Evolutionary conservation across 1,284 basidiomycete species (phyloP).

Genomic region (Singerocomus rubriflavus): DNA sequence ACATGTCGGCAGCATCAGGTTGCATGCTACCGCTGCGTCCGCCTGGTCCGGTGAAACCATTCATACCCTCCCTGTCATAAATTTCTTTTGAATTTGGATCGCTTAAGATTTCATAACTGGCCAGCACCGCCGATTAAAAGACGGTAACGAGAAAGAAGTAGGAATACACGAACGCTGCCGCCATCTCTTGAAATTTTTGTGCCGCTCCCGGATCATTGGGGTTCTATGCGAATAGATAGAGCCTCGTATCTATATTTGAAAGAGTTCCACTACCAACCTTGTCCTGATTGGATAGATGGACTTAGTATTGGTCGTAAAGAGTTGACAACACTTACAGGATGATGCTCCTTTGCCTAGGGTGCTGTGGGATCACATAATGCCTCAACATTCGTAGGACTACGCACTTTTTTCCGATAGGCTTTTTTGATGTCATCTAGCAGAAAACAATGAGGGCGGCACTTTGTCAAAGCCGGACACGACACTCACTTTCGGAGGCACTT

Average conservation of each 20-base stretch:
- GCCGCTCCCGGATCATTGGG: slow-evolving; percentile 75
- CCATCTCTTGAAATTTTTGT: slow-evolving; percentile 85
- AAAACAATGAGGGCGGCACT: slow-evolving; percentile 11
- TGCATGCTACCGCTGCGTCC: slow-evolving; percentile 51
- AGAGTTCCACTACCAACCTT: slow-evolving; percentile 44
- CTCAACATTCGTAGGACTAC: slow-evolving; percentile 10
- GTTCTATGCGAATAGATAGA: slow-evolving; percentile 45
- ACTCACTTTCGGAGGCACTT: slow-evolving; percentile 66
- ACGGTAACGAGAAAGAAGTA: background rate
- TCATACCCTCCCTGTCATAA: slow-evolving; percentile 83
- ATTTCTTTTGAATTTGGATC: slow-evolving; percentile 73
- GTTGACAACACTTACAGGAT: slow-evolving; percentile 65
- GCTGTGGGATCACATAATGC: slow-evolving; percentile 25
- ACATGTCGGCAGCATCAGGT: slow-evolving; percentile 69
- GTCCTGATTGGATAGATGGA: slow-evolving; percentile 43
- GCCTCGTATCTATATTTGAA: background rate
- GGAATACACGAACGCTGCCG: slow-evolving; percentile 64
- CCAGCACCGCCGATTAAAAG: slow-evolving; percentile 3
- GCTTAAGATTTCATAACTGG: slow-evolving; percentile 83
- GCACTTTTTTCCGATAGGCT: slow-evolving; percentile 87
- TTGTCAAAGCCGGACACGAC: slow-evolving; percentile 3
- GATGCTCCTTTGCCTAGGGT: slow-evolving; percentile 79
- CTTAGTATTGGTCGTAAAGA: slow-evolving; percentile 3
- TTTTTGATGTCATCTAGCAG: slow-evolving; percentile 81
- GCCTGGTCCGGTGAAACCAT: slow-evolving; percentile 51